These are phyloP conservation scores for Vigna radiata DNA, from an alignment of 306 rosid genomes.

Conservation along the genomic window DNA sequence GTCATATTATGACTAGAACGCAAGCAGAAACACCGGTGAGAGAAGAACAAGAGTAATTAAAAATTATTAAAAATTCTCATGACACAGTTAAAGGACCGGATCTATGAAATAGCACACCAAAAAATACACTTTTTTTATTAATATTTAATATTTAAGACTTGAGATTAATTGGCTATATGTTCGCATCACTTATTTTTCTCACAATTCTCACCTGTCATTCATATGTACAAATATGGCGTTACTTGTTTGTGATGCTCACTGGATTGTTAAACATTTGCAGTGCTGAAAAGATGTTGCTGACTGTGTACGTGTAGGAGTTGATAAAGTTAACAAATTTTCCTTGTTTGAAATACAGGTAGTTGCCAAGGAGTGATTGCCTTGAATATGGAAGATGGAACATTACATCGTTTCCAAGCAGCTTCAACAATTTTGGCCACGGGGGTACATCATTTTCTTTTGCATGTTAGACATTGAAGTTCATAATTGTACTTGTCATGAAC, in stretches of 20 bases:
- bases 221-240: slow-evolving; percentile 48
- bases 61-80: neutral
- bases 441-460: slow-evolving; percentile 50
- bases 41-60: neutral
- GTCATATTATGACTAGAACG: neutral
- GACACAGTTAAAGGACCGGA: neutral
- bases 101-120: slow-evolving; percentile 1
- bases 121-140: neutral
- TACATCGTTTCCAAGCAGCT: slow-evolving; percentile 84
- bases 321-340: slow-evolving; percentile 28
- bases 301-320: neutral
- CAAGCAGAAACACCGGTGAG: neutral
- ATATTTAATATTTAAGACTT: slow-evolving; percentile 10
- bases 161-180: neutral
- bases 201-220: neutral
- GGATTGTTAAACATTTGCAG: neutral
- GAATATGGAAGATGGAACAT: slow-evolving; percentile 88
- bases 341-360: slow-evolving; percentile 59
- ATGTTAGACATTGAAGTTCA: slow-evolving; percentile 22
- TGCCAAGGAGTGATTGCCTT: slow-evolving; percentile 94
- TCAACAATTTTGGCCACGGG: slow-evolving; percentile 92
- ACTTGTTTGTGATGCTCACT: slow-evolving; percentile 3
- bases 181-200: neutral
- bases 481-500: slow-evolving; percentile 6
- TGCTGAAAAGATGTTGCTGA: neutral